Evolutionary conservation across 2,329 filamentous ascomycete genomes (phyloP).

Genomic region (Alternaria conjuncta): DNA sequence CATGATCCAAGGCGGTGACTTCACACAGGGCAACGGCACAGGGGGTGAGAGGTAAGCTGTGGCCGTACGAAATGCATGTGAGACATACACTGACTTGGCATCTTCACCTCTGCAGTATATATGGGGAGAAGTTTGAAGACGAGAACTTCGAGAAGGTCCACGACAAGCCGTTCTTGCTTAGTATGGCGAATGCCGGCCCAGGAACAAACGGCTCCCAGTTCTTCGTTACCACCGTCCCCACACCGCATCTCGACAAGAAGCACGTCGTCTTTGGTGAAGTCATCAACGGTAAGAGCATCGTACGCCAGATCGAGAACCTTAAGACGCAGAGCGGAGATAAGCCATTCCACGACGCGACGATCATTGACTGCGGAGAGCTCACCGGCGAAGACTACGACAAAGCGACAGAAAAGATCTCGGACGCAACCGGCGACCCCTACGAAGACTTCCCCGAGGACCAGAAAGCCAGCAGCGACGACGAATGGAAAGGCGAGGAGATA

Average conservation of each 20-base stretch:
- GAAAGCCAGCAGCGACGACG: constrained; percentile 53
- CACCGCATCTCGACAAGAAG: constrained; percentile 92
- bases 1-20: constrained; percentile 98
- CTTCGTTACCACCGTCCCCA: constrained; percentile 96
- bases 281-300: constrained; percentile 86
- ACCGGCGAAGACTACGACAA: constrained; percentile 71
- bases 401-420: constrained; percentile 72
- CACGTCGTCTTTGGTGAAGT: constrained; percentile 98
- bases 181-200: constrained; percentile 97
- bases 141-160: constrained; percentile 95
- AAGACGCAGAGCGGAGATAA: constrained; percentile 78
- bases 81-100: neutral
- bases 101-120: constrained; percentile 65
- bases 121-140: constrained; percentile 95
- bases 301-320: constrained; percentile 88
- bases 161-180: constrained; percentile 89
- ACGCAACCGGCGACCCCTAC: constrained; percentile 86
- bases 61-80: neutral
- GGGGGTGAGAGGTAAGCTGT: constrained; percentile 73
- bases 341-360: constrained; percentile 69
- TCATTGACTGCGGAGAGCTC: constrained; percentile 83
- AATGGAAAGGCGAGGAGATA: constrained; percentile 71
- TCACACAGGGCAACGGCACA: constrained; percentile 92
- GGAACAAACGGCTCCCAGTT: constrained; percentile 97
- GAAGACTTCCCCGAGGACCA: constrained; percentile 96